Evolutionary conservation across 2,329 filamentous ascomycete genomes (phyloP), one percentile per base, ranked within the genome.

Genomic region (Trichoderma aggressivum): DNA sequence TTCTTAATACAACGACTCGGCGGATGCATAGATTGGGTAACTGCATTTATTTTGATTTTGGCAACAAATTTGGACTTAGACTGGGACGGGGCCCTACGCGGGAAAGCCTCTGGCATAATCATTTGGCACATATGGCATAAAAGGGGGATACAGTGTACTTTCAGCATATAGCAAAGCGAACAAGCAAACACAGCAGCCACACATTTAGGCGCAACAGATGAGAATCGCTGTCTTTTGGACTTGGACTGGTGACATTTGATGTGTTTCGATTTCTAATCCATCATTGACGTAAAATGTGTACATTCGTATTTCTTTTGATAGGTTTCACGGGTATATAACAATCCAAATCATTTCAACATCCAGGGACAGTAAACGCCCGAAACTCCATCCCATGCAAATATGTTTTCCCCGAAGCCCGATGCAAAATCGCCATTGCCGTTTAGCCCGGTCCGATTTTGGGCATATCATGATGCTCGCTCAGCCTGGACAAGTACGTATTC

Each of bases 401-500:
- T 32, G 18, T 43, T 32, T 7, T 43, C 26, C 36, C 18, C 6
- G 12, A 10, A 3, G 21, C 12, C 26, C 3, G 16, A 47, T n/a
- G 28, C 8, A 39, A 11, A 50, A 5, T 14, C 34, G 12, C n/a
- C 30, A 7, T 43, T 36, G 34, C 28, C 32, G 5, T 60, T 80
- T 82, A 90, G 50, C 88, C 88, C 0, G 88, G 88, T 12, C 88
- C 88, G 70, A 90, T 90, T 83, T 89, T 89, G 76, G 88, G 88
- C 94, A 99, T 99, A 80, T 99, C 96, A 81, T 99, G 95, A 83
- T 99, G 96, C 82, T 99, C 96, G 82, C 93, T 97, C 78, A 99
- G 82, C 75, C 91, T 92, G 74, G 93, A 96, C 43, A 99, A 84
- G 80, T 98, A 98, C 74, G 92, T 93, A 80, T 99, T 99, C 76